These are phyloP conservation scores for Dorcoceras hygrometricum DNA, from an alignment of 257 asterid genomes.

Conservation along the genomic window DNA sequence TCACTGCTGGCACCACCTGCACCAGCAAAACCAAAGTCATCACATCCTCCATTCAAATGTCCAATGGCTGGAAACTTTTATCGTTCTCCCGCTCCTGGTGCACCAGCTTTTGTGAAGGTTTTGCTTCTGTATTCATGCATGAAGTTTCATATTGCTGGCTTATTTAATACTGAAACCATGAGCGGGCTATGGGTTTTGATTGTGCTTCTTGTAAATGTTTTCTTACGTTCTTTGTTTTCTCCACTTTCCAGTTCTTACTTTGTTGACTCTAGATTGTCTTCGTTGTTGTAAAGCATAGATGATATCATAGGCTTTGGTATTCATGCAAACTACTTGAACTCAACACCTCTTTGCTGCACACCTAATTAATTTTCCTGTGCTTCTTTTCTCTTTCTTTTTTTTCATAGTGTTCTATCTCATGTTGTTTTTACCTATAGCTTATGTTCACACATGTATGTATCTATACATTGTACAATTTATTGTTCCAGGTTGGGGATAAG, in stretches of 20 bases:
- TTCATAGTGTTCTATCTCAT: not conserved
- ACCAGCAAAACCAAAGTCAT: slow-evolving; percentile 46
- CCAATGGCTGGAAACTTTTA: slow-evolving; percentile 77
- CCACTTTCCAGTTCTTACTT: not conserved
- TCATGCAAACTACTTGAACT: not conserved
- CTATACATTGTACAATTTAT: not conserved
- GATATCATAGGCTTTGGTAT: not conserved
- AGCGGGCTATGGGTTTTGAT: not conserved
- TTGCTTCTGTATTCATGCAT: not conserved
- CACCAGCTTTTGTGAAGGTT: slow-evolving; percentile 67
- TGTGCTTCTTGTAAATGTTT: not conserved
- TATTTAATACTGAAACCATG: not conserved
- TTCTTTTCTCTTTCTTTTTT: not conserved
- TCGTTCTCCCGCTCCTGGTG: slow-evolving; percentile 62
- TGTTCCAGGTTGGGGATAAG: slow-evolving; percentile 60
- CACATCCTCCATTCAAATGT: slow-evolving; percentile 62
- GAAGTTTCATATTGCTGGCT: not conserved
- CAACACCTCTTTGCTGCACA: not conserved
- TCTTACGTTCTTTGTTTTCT: not conserved
- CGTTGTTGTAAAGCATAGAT: not conserved
- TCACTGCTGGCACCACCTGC: slow-evolving; percentile 30
- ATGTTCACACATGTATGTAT: not conserved
- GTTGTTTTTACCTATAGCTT: not conserved
- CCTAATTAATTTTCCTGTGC: not conserved
- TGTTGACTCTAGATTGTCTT: not conserved